A percentile compares a stretch with the other conserved stretches of the same genome.
These are phyloP conservation scores for Rhodotorula sp. DNA, from an alignment of 1,284 basidiomycete genomes.

Conservation along the genomic window DNA sequence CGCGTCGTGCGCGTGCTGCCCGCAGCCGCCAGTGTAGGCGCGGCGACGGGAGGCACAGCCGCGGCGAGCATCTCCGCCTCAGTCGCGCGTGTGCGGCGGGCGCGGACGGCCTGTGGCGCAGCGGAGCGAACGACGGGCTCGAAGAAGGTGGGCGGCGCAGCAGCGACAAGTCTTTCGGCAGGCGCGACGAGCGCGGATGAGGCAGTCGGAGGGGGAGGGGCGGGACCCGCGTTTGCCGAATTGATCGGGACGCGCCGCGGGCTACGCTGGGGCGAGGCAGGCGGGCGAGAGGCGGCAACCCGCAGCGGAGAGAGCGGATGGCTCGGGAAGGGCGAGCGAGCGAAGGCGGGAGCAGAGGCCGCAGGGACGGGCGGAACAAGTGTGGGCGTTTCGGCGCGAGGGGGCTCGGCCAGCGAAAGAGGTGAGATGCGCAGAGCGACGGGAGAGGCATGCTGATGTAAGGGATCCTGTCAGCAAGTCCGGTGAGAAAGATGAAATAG, in stretches of 20 bases:
- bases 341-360: not conserved
- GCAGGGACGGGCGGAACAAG: not conserved
- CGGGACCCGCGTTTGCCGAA: not conserved
- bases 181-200: conserved; percentile 17
- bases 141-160: conserved; percentile 11
- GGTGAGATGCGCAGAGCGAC: not conserved
- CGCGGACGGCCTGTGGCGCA: not conserved
- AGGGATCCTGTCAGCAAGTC: not conserved
- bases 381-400: not conserved
- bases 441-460: not conserved
- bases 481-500: not conserved
- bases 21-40: not conserved
- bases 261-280: conserved; percentile 19
- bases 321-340: not conserved
- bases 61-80: not conserved
- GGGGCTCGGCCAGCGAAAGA: not conserved
- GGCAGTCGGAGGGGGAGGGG: not conserved
- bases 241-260: conserved; percentile 19
- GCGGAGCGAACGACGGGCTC: not conserved
- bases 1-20: conserved; percentile 5
- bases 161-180: conserved; percentile 12
- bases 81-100: conserved; percentile 4
- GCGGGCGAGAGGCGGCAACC: not conserved
- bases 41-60: not conserved
- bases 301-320: conserved; percentile 2